A percentile compares a stretch with the other conserved stretches of the same genome.
Evolutionary conservation across 148 eudicot genomes (phyloP).

Genomic region (Fagopyrum homotropicum): DNA sequence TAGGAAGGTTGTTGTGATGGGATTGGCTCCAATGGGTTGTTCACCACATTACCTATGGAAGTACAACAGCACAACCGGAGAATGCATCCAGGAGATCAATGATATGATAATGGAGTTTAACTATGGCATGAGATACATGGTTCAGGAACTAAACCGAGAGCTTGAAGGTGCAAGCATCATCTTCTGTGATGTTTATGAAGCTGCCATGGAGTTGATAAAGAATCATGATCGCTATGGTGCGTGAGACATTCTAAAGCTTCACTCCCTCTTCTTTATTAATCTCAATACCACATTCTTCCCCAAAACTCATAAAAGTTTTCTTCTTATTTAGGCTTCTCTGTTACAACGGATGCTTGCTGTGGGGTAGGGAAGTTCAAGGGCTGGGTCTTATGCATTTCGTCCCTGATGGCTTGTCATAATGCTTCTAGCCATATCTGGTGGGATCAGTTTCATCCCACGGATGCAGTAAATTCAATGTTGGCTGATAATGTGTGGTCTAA

Average conservation of each 20-base stretch:
- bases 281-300: background rate
- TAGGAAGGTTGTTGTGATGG: conserved; percentile 78
- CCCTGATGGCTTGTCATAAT: conserved; percentile 75
- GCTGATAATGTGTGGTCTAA: conserved; percentile 88
- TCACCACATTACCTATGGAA: conserved; percentile 83
- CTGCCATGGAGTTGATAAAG: conserved; percentile 70
- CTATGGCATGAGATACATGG: conserved; percentile 51
- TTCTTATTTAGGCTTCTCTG: conserved; percentile 45
- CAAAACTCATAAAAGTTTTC: background rate
- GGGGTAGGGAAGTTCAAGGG: conserved; percentile 81
- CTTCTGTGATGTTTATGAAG: conserved; percentile 72
- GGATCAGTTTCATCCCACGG: conserved; percentile 94
- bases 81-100: conserved; percentile 65
- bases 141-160: conserved; percentile 54
- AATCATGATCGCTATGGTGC: conserved; percentile 55
- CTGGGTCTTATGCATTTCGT: conserved; percentile 61
- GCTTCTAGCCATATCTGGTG: conserved; percentile 88
- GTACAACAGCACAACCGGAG: conserved; percentile 54
- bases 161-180: conserved; percentile 44
- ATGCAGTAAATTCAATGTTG: conserved; percentile 63
- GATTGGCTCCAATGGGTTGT: conserved; percentile 89
- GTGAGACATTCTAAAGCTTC: background rate
- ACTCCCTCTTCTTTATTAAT: background rate
- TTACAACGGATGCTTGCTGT: conserved; percentile 70
- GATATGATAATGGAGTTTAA: conserved; percentile 84